Evolutionary conservation across 345 rosid genomes (phyloP), one percentile per base, ranked within the genome.

Genomic region (Citrus sinensis): DNA sequence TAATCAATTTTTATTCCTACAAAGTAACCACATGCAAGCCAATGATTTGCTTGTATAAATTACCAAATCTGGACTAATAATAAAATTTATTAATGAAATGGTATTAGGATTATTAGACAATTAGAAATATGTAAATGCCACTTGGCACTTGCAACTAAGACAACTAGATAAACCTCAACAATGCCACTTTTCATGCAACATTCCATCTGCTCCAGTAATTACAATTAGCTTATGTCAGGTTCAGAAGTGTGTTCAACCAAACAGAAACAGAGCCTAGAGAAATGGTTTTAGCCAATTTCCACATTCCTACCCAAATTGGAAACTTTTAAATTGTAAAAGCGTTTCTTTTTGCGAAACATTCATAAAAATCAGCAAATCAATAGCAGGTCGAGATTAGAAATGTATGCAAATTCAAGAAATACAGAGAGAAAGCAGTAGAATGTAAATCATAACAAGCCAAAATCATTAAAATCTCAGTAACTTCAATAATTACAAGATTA

Each of bases 401-500:
- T 71, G 17, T 49, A 51, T 6, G 40, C 14, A 54, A 71, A 51
- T 29, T 49, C 39, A 51, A 40, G 56, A 46, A 39, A 42, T 5
- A 27, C 11, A 69, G 73, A 14, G 20, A 30, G 39, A 51, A 17
- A 54, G 32, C 17, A 4, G 24, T 7, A 29, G 35, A 74, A 30
- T 19, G 55, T 29, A 30, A 46, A 30, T 65, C 70, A 64, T 6
- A 37, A 40, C 74, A 51, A 9, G 49, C 59, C 40, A 16, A 27
- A 16, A 60, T 70, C 27, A 49, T 66, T 55, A 63, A 62, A 30
- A 39, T 35, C 42, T 58, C 65, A 27, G 30, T 42, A 66, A 67
- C 77, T 64, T 49, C 74, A 75, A 74, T 37, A 76, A 59, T 78
- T 70, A 62, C 64, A 62, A 39, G 54, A 66, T 27, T 19, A 35